Conservation (phyloP, 495 filamentous ascomycete species). For the Choiromyces venosus region DNA sequence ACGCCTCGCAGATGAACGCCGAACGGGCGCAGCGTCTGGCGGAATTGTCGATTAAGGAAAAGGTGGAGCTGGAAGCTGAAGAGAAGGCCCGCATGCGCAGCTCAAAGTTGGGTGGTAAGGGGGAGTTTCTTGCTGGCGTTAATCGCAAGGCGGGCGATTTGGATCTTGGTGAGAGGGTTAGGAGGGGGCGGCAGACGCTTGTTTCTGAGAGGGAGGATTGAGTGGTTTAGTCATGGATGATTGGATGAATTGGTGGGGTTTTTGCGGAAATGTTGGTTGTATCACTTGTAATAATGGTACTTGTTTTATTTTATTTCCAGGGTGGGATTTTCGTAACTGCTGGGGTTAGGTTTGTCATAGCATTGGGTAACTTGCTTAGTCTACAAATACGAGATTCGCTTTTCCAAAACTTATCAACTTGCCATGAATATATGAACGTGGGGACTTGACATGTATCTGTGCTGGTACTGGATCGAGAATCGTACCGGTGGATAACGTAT, state of each 20-base stretch:
- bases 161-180: conserved; percentile 54
- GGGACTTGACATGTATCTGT: too few species aligned
- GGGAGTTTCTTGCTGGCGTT: conserved; percentile 56
- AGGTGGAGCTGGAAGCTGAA: conserved; percentile 59
- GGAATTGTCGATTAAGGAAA: conserved; percentile 60
- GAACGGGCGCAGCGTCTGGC: conserved; percentile 67
- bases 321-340: not conserved
- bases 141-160: conserved; percentile 56
- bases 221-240: not conserved
- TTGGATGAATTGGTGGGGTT: not conserved
- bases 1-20: conserved; percentile 70
- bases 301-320: too few species aligned
- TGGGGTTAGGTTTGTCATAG: not conserved
- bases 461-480: too few species aligned
- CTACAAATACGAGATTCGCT: too few species aligned
- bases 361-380: not conserved
- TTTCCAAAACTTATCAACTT: too few species aligned
- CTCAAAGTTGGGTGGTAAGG: conserved; percentile 57
- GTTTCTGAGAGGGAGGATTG: conserved; percentile 24
- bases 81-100: conserved; percentile 54
- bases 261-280: not conserved
- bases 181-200: conserved; percentile 50
- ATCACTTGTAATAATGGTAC: not conserved
- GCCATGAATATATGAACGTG: too few species aligned
- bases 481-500: too few species aligned